Percentiles rank a stretch among this genome's conserved stretches.
Conservation (phyloP, 306 rosid species). For the Delonix regia region DNA sequence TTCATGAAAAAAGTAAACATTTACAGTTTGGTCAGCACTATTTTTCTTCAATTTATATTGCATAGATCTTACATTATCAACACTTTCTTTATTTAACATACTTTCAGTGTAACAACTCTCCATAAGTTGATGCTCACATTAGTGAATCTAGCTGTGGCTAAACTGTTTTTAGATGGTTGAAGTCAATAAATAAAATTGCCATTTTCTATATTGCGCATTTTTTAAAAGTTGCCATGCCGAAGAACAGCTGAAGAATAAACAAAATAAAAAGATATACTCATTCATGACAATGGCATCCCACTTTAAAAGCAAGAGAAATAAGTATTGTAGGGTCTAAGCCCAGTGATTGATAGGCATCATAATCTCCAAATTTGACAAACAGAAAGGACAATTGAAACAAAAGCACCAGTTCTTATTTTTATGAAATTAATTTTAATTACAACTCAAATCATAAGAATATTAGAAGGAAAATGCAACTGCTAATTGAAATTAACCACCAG, state of each 20-base stretch:
- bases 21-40: neutral
- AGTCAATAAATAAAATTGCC: neutral
- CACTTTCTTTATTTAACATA: neutral
- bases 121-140: neutral
- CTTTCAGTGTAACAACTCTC: neutral
- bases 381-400: neutral
- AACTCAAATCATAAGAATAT: neutral
- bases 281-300: neutral
- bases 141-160: neutral
- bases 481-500: neutral
- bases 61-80: neutral
- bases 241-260: neutral
- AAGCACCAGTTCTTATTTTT: neutral
- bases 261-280: neutral
- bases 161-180: neutral
- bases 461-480: constrained; percentile 9
- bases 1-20: neutral
- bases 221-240: neutral
- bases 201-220: neutral
- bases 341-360: neutral
- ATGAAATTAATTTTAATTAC: neutral
- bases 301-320: neutral
- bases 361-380: neutral
- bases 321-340: neutral
- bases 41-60: neutral